Evolutionary conservation across 2,329 filamentous ascomycete genomes (phyloP).

Genomic region (Trichoderma lentiforme): DNA sequence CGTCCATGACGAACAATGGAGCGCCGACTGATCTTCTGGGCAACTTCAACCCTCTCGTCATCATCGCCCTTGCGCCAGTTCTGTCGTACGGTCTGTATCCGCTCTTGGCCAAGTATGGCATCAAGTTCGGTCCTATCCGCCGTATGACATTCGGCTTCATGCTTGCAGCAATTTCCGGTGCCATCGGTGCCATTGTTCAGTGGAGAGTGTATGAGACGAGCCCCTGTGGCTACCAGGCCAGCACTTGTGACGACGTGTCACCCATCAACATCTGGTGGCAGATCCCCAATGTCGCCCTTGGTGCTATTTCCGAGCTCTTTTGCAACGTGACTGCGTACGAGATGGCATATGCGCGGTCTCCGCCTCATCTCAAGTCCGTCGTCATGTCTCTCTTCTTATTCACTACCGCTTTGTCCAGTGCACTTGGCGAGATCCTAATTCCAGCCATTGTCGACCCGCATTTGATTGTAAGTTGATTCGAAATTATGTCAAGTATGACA

Average conservation of each 20-base stretch:
- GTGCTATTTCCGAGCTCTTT: constrained; percentile 19
- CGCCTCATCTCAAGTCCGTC: constrained; percentile 17
- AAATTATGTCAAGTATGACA: not conserved
- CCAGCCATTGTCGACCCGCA: constrained; percentile 14
- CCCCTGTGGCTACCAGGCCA: constrained; percentile 18
- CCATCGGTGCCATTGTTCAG: constrained; percentile 16
- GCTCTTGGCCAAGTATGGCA: constrained; percentile 1
- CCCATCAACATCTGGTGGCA: constrained; percentile 20
- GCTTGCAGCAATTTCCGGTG: constrained; percentile 15
- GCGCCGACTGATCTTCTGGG: constrained; percentile 16
- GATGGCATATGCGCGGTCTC: constrained; percentile 16
- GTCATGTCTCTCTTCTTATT: constrained; percentile 18
- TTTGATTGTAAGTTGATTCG: constrained; percentile 16
- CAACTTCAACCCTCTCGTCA: constrained; percentile 19
- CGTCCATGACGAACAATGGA: constrained; percentile 21
- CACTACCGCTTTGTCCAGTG: constrained; percentile 17
- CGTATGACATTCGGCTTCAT: constrained; percentile 18
- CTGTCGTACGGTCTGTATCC: constrained; percentile 16
- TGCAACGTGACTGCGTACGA: constrained; percentile 16
- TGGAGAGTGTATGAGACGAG: constrained; percentile 17
- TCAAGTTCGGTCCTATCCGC: constrained; percentile 18
- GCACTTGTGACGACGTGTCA: constrained; percentile 16
- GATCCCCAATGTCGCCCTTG: constrained; percentile 14
- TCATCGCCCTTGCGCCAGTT: constrained; percentile 14
- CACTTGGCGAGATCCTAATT: constrained; percentile 16